phyloP scores from a whole-genome alignment of 1,284 basidiomycete genomes.

The Puccinia hordei region DNA sequence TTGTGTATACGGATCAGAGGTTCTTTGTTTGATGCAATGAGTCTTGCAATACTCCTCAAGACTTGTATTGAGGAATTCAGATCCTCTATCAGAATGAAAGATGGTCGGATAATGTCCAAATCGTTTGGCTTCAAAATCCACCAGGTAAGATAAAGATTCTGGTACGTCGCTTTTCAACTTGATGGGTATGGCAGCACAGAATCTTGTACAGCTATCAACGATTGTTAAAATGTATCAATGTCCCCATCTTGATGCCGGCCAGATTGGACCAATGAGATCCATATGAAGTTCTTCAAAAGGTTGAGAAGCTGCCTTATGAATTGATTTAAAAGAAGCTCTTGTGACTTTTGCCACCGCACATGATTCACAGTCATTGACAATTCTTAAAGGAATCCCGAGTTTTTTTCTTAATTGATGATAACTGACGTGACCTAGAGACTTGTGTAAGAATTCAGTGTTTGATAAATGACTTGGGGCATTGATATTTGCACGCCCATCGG shows the following conservation, averaged over 20 bases:
- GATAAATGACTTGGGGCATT: background rate
- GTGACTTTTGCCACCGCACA: no score
- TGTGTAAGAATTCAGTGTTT: background rate
- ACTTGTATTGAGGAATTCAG: slow-evolving; percentile 8
- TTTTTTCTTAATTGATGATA: no score
- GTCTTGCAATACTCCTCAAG: background rate
- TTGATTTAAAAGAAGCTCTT: no score
- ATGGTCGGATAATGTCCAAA: background rate
- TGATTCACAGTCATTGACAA: no score
- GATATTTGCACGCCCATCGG: no score
- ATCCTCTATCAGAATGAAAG: background rate
- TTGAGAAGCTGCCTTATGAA: no score
- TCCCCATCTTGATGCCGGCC: no score
- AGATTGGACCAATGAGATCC: no score
- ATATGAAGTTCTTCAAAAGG: no score
- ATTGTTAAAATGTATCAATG: no score
- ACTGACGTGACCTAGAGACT: background rate
- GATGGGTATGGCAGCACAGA: background rate
- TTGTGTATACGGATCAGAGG: slow-evolving; percentile 21
- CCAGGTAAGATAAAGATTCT: background rate
- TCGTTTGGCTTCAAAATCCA: slow-evolving; percentile 1
- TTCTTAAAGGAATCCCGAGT: no score
- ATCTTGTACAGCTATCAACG: no score
- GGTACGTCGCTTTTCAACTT: background rate
- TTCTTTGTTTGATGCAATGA: background rate